phyloP scores from a whole-genome alignment of 2,329 filamentous ascomycete genomes.

The Penicillium freii region DNA sequence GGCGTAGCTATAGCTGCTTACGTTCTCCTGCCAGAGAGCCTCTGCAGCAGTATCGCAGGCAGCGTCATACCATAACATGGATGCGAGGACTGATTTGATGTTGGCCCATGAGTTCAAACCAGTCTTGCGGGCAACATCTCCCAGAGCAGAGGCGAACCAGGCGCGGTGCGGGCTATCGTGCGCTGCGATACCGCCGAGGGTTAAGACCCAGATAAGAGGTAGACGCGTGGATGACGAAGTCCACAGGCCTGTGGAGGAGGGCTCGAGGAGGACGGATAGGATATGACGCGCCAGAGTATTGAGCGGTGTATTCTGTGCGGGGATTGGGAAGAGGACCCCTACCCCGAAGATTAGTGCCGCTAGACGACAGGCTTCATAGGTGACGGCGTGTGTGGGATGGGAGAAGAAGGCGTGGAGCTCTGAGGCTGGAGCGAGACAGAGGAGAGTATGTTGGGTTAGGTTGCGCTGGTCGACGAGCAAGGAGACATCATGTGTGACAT shows the following conservation, averaged over 20 bases:
- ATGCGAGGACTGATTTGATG: conserved; percentile 24
- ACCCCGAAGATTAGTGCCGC: conserved; percentile 39
- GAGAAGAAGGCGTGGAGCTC: conserved; percentile 19
- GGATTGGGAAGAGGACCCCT: conserved; percentile 42
- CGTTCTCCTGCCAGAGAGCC: conserved; percentile 29
- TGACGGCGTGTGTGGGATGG: conserved; percentile 22
- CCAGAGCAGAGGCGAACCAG: conserved; percentile 35
- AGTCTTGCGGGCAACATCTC: conserved; percentile 18
- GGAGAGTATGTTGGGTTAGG: conserved; percentile 37
- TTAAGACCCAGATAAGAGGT: conserved; percentile 38
- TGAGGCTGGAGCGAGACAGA: conserved; percentile 31
- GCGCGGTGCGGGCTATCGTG: conserved; percentile 28
- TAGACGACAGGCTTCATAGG: conserved; percentile 39
- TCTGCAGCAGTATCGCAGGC: conserved; percentile 35
- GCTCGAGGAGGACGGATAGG: conserved; percentile 24
- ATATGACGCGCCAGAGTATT: conserved; percentile 29
- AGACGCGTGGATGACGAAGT: conserved; percentile 22
- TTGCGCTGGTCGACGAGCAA: conserved; percentile 41
- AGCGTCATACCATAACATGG: conserved; percentile 37
- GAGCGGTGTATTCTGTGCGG: conserved; percentile 39
- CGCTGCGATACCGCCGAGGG: conserved; percentile 41
- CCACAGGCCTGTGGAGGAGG: conserved; percentile 27
- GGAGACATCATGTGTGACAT: conserved; percentile 20
- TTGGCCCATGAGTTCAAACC: conserved; percentile 28
- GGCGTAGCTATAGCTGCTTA: not conserved